phyloP scores from a whole-genome alignment of 768 basidiomycete species.

The Rubroboletus pulcherrimus region DNA sequence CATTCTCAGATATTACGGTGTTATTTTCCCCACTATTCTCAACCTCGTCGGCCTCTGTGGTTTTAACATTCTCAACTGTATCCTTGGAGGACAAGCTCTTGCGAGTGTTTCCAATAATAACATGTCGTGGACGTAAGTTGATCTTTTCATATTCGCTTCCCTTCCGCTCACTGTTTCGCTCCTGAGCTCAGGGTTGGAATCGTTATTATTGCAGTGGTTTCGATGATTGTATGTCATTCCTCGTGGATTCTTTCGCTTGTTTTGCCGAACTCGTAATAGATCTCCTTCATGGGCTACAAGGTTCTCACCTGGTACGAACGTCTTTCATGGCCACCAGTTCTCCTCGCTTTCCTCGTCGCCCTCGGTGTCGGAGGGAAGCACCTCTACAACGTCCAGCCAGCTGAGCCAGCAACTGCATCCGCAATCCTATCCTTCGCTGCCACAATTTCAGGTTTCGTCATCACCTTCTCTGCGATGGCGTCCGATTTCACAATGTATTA shows the following conservation, averaged over 20 bases:
- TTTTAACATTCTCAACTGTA: conserved; percentile 63
- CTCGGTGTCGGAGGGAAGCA: conserved; percentile 74
- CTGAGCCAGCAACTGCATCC: conserved; percentile 50
- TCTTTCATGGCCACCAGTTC: conserved; percentile 71
- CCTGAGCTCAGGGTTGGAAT: conserved; percentile 62
- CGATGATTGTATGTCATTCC: conserved; percentile 48
- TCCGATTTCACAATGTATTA: conserved; percentile 79
- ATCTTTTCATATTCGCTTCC: background rate
- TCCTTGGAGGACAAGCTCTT: conserved; percentile 66
- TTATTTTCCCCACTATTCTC: conserved; percentile 47
- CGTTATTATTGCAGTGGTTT: conserved; percentile 67
- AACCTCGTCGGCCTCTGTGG: conserved; percentile 61
- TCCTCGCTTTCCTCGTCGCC: conserved; percentile 69
- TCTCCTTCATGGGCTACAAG: conserved; percentile 65
- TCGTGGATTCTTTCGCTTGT: background rate
- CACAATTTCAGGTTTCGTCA: conserved; percentile 67
- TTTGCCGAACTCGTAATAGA: conserved; percentile 27
- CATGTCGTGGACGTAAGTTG: conserved; percentile 49
- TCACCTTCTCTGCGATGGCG: conserved; percentile 57
- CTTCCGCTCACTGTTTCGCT: conserved; percentile 4
- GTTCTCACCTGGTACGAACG: conserved; percentile 72
- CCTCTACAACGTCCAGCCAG: conserved; percentile 44
- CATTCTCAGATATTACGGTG: conserved; percentile 48
- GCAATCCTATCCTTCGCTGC: conserved; percentile 63
- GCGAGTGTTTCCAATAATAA: conserved; percentile 49